Conservation (phyloP, 306 rosid genomes). For the Dicorynia guianensis region DNA sequence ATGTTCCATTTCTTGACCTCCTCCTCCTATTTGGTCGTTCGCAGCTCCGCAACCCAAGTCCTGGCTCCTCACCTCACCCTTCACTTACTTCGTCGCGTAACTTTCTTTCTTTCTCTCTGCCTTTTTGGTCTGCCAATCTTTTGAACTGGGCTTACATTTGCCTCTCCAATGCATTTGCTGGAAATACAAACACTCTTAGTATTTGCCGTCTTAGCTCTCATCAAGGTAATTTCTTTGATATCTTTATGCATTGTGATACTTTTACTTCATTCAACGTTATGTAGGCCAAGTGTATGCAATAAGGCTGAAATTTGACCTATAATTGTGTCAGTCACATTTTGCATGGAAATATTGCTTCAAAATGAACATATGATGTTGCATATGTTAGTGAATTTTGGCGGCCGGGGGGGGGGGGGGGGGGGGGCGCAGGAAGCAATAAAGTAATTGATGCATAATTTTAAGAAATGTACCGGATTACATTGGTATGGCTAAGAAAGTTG, state of each 20-base stretch:
- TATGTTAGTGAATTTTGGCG: background rate
- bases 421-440: too few relatives aligned
- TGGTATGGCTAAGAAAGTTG: background rate
- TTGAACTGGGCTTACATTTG: background rate
- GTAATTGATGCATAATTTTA: background rate
- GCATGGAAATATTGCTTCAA: background rate
- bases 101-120: constrained; percentile 32
- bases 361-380: background rate
- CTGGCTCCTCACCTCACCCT: constrained; percentile 53
- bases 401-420: too few relatives aligned
- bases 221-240: constrained; percentile 62
- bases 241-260: background rate
- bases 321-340: too few relatives aligned
- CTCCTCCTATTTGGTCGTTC: constrained; percentile 82
- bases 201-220: constrained; percentile 57
- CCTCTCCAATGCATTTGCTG: constrained; percentile 44
- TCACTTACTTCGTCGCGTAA: constrained; percentile 72
- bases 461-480: background rate
- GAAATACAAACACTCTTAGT: constrained; percentile 75
- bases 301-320: too few relatives aligned
- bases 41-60: constrained; percentile 57
- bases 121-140: background rate
- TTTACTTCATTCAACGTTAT: background rate
- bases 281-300: too few relatives aligned
- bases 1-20: constrained; percentile 75